phyloP scores from a whole-genome alignment of 2,329 filamentous ascomycete species.

The Teratosphaeria pseudoeucalypti region DNA sequence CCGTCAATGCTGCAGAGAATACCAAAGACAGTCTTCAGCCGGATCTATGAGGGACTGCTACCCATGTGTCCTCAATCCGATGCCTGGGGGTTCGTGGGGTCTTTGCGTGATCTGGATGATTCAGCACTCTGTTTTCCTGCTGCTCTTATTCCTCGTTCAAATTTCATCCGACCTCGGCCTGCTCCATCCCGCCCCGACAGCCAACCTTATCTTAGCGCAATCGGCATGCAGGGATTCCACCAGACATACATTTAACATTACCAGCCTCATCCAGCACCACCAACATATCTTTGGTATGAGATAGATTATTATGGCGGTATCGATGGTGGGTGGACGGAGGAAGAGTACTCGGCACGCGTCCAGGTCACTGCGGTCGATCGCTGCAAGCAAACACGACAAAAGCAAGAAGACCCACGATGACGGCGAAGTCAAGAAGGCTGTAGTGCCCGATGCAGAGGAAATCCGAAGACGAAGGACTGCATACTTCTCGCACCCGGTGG shows the following conservation, averaged over 20 bases:
- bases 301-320: not conserved
- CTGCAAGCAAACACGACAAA: not conserved
- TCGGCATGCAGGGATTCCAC: not conserved
- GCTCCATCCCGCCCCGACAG: not conserved
- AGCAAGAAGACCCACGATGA: slow-evolving; percentile 5
- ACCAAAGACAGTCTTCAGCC: not conserved
- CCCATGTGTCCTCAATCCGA: no score
- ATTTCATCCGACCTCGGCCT: not conserved
- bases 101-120: not conserved
- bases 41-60: not conserved
- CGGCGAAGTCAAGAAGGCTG: slow-evolving; percentile 17
- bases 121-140: not conserved
- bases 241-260: not conserved
- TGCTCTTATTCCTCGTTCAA: not conserved
- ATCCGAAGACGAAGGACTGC: slow-evolving; percentile 27
- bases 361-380: not conserved
- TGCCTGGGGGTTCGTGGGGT: not conserved
- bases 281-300: not conserved
- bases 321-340: not conserved
- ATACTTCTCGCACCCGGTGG: slow-evolving; percentile 24
- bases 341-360: not conserved
- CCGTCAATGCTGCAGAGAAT: not conserved
- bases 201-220: not conserved
- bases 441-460: slow-evolving; percentile 28
- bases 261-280: not conserved